Percentiles rank a stretch among this genome's conserved stretches.
Evolutionary conservation across 768 basidiomycete genomes (phyloP).

Genomic region (Macrolepiota dolichaula): DNA sequence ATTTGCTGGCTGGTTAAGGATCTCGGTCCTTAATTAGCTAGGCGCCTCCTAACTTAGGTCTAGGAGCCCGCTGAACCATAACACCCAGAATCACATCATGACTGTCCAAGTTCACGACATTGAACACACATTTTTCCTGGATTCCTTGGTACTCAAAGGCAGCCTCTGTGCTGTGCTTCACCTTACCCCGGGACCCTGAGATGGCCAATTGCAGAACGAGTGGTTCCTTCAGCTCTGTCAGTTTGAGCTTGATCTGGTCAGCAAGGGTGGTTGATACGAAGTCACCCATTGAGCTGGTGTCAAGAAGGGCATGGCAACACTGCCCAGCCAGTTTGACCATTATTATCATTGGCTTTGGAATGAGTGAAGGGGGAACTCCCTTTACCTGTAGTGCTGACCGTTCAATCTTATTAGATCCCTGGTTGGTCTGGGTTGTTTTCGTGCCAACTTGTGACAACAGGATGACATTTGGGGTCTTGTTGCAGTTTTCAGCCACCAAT

Average conservation of each 20-base stretch:
- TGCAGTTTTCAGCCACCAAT: too few relatives aligned
- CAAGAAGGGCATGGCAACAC: constrained; percentile 27
- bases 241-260: constrained; percentile 27
- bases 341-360: constrained; percentile 28
- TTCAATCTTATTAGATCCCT: background rate
- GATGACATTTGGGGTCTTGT: too few relatives aligned
- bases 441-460: too few relatives aligned
- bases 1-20: too few relatives aligned
- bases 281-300: constrained; percentile 34
- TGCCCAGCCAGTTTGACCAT: constrained; percentile 25
- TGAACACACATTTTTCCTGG: constrained; percentile 22
- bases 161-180: constrained; percentile 22
- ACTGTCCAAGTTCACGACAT: constrained; percentile 33
- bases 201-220: constrained; percentile 34
- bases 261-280: constrained; percentile 32
- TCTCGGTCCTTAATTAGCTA: too few relatives aligned
- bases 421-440: too few relatives aligned
- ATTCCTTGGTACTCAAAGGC: constrained; percentile 31
- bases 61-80: too few relatives aligned
- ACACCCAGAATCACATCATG: too few relatives aligned
- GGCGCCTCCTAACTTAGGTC: too few relatives aligned
- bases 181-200: constrained; percentile 31
- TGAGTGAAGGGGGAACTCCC: background rate
- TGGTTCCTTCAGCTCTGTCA: constrained; percentile 22
- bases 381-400: background rate